These are phyloP conservation scores for Pelargonium australe DNA, from an alignment of 441 rosid species.

Conservation along the genomic window DNA sequence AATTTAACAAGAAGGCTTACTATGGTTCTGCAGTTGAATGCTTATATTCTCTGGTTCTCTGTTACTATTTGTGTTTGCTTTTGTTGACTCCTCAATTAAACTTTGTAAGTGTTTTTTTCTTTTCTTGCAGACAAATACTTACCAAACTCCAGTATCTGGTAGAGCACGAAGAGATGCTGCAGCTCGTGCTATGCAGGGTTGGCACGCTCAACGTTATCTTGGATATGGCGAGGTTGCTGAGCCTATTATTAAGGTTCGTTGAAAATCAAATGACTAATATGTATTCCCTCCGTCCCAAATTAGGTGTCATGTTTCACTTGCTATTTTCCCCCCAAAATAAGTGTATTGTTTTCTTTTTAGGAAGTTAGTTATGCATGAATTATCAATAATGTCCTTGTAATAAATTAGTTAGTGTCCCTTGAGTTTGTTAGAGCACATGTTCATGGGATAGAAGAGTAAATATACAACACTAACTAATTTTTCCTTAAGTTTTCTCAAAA, in stretches of 20 bases:
- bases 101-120: not conserved
- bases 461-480: too few relatives aligned
- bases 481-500: too few relatives aligned
- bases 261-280: conserved; percentile 15
- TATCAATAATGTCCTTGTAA: too few relatives aligned
- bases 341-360: too few relatives aligned
- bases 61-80: not conserved
- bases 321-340: too few relatives aligned
- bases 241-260: conserved; percentile 42
- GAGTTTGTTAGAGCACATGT: too few relatives aligned
- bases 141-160: conserved; percentile 56
- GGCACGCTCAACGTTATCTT: conserved; percentile 70
- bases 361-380: too few relatives aligned
- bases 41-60: not conserved
- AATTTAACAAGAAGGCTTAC: not conserved
- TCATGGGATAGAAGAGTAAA: too few relatives aligned
- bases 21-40: not conserved
- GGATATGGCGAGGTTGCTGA: conserved; percentile 63
- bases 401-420: too few relatives aligned
- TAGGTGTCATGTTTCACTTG: too few relatives aligned
- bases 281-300: too few relatives aligned
- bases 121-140: conserved; percentile 38
- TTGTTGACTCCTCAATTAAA: not conserved
- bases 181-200: conserved; percentile 90
- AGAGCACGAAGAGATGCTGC: conserved; percentile 80